These are phyloP conservation scores for Lentinula detonsa DNA, from an alignment of 768 basidiomycete genomes.

Conservation along the genomic window DNA sequence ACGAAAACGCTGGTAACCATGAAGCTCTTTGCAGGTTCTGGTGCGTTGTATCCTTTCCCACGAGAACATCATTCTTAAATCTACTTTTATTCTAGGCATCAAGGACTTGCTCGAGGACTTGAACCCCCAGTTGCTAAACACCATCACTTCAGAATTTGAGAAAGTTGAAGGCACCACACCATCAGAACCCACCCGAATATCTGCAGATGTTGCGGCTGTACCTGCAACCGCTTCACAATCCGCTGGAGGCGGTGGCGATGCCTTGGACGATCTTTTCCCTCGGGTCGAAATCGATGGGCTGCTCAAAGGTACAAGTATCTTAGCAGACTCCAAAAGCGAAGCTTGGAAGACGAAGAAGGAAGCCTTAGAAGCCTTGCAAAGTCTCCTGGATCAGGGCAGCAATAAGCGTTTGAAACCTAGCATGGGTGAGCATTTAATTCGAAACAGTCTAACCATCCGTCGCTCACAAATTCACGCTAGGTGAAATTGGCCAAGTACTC, in stretches of 20 bases:
- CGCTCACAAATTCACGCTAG: conserved; percentile 29
- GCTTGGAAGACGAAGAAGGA: conserved; percentile 98
- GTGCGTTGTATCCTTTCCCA: conserved; percentile 32
- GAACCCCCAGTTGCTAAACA: conserved; percentile 87
- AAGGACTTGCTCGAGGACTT: conserved; percentile 90
- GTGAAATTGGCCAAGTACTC: conserved; percentile 85
- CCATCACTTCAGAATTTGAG: conserved; percentile 89
- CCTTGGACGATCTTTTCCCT: conserved; percentile 92
- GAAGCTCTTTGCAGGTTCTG: conserved; percentile 84
- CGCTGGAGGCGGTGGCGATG: conserved; percentile 48
- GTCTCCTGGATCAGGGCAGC: conserved; percentile 79
- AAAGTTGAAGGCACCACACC: conserved; percentile 75
- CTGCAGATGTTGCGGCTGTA: conserved; percentile 63
- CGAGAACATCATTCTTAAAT: background rate
- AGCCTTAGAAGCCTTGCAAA: conserved; percentile 79
- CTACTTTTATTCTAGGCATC: conserved; percentile 50
- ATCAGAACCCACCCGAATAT: conserved; percentile 74
- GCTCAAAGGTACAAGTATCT: conserved; percentile 75
- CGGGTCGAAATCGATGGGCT: conserved; percentile 88
- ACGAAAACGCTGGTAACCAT: conserved; percentile 91
- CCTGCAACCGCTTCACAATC: conserved; percentile 33
- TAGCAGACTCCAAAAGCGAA: conserved; percentile 84
- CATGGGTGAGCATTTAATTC: conserved; percentile 53
- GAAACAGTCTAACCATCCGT: background rate
- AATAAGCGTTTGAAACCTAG: conserved; percentile 89